A percentile compares a stretch with the other conserved stretches of the same genome.
phyloP scores from a whole-genome alignment of 176 grass and related monocot genomes.

The Oryza meyeriana region DNA sequence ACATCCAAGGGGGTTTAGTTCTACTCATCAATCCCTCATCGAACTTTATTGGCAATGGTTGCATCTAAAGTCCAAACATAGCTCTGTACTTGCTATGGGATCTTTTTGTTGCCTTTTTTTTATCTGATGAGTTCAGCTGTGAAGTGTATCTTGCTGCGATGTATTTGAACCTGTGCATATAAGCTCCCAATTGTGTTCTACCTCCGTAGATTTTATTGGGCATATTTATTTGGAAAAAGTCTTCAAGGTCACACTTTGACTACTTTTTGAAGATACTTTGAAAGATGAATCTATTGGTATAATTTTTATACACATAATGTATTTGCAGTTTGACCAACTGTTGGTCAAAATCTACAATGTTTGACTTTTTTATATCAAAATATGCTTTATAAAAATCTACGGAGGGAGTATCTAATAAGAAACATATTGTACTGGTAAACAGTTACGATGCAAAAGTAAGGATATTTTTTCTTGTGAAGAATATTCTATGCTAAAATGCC shows the following conservation, averaged over 20 bases:
- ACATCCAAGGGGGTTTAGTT: not conserved
- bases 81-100: not conserved
- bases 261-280: not conserved
- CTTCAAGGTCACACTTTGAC: not conserved
- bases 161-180: slow-evolving; percentile 6
- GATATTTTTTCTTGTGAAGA: slow-evolving; percentile 14
- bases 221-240: not conserved
- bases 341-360: not conserved
- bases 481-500: slow-evolving; percentile 21
- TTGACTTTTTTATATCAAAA: not conserved
- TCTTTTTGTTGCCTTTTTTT: not conserved
- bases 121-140: not conserved
- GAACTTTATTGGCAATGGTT: not conserved
- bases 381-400: not conserved
- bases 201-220: not conserved
- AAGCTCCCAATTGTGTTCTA: not conserved
- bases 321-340: too few relatives aligned
- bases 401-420: not conserved
- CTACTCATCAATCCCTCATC: not conserved
- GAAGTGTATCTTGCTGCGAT: not conserved
- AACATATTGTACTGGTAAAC: not conserved
- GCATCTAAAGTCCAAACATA: not conserved
- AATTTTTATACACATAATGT: too few relatives aligned
- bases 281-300: not conserved
- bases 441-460: not conserved